Percentiles rank a stretch among this genome's conserved stretches.
Conservation (phyloP, 176 grass and related monocot species). For the Leersia perrieri region DNA sequence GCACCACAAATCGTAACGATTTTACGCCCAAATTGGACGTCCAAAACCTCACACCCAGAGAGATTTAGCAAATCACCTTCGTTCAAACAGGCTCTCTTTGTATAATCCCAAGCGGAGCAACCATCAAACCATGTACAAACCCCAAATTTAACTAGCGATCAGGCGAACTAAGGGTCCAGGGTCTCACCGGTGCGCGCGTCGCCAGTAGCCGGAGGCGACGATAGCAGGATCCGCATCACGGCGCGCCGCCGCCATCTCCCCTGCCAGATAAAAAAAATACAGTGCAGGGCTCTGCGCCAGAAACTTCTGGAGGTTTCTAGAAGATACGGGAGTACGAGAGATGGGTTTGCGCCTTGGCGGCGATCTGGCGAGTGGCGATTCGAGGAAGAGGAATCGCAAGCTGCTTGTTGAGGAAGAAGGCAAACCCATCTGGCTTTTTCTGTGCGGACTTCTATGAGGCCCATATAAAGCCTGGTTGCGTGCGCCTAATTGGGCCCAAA, state of each 20-base stretch:
- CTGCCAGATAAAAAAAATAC: background rate
- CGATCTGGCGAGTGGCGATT: background rate
- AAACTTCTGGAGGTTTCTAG: background rate
- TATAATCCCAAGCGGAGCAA: background rate
- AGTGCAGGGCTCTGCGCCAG: too few relatives aligned
- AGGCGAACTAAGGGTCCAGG: background rate
- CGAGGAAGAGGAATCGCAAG: background rate
- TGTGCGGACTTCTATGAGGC: background rate
- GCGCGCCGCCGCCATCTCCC: background rate
- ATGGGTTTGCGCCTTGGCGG: too few relatives aligned
- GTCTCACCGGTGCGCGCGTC: too few relatives aligned
- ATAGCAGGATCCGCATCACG: background rate
- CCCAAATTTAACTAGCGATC: background rate
- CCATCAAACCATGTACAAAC: background rate
- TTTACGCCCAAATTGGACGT: background rate
- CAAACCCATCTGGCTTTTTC: background rate
- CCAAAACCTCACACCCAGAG: background rate
- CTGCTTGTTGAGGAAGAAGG: background rate
- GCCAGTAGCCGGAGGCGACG: too few relatives aligned
- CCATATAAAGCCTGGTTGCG: too few relatives aligned
- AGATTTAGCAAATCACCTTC: background rate
- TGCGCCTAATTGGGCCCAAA: too few relatives aligned
- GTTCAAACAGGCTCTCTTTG: background rate
- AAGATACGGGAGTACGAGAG: background rate
- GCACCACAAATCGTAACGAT: background rate